Conservation (phyloP, 2,329 filamentous ascomycete genomes). For the Sporothrix sp. region DNA sequence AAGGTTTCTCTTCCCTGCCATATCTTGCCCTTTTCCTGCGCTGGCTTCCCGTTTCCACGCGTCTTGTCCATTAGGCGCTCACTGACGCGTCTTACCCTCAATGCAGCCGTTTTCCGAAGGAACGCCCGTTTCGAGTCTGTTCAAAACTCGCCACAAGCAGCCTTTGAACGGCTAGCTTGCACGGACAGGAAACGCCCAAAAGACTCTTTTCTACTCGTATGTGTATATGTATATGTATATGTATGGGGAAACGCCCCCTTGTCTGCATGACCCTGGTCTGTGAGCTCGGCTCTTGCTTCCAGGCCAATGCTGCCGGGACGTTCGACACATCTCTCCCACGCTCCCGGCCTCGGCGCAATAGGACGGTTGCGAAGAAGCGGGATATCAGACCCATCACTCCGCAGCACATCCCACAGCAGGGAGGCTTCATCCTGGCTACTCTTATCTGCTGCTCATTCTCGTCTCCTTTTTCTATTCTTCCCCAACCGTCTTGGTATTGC, state of each 20-base stretch:
- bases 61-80: not conserved
- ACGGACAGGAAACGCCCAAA: no score
- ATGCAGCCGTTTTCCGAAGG: no score
- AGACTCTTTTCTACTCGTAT: no score
- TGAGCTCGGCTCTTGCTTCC: constrained; percentile 4
- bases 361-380: not conserved
- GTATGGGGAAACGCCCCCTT: constrained; percentile 2
- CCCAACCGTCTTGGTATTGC: not conserved
- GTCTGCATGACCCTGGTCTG: not conserved
- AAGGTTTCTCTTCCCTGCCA: not conserved
- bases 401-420: not conserved
- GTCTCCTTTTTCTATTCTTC: not conserved
- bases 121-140: no score
- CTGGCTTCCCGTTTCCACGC: not conserved
- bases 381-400: not conserved
- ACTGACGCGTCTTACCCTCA: no score
- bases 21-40: not conserved
- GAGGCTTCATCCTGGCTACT: not conserved
- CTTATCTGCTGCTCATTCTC: not conserved
- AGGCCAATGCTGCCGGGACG: no score
- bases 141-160: no score
- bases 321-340: no score
- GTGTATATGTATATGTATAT: no score
- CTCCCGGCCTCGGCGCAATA: constrained; percentile 1
- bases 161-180: not conserved